Base-by-base conservation (phyloP, 2,329 filamentous ascomycete genomes). In the Phyllachora maydis region DNA sequence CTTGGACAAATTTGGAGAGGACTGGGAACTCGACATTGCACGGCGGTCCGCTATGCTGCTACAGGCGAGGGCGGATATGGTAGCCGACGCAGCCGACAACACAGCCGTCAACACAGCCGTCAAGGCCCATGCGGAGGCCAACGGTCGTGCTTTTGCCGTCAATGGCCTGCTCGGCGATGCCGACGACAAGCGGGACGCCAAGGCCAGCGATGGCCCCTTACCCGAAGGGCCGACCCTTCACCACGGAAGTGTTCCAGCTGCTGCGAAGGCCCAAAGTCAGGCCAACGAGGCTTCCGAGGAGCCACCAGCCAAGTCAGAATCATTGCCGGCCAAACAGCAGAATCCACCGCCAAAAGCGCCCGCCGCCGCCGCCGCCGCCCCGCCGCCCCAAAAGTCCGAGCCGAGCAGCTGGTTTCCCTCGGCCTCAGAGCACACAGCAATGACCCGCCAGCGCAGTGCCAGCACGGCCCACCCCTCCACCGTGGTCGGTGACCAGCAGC, bases 161-260 rank as follows among this genome's bases (percentile, higher is more conserved):
- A 45, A 44, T 13, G 63, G 65, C 9, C 44, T 72, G 11, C 43
- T 72, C 5, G 60, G 54, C 18, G 47, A 50, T 8, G 39, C 37
- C 6, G 62, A 62, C 26, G 51, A 58, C 19, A 52, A 54, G 35
- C 54, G 23, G 18, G 16, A 18, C 14, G 28, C 30, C 8, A 30
- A 32, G 15, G 28, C 29, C 49, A 4, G 49, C 5, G 42, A 44
- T 8, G 33, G 39, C 16, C 38, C 61, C 7, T 71, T 71, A 35
- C 63, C 52, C 4, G 52, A 59, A 6, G 67, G 64, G 0, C 55
- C 64, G 2, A 67, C 57, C 6, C 50, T 72, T 3, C 38, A 72
- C 11, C 68, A 63, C 32, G 49, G 41, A 10, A 25, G 21, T n/a
- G n/a, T 26, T 10, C 18, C 14, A 4, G n/a, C 28, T 16, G n/a